Conservation (phyloP, 805 yeast genomes). For the Starmerella stigmatis region DNA sequence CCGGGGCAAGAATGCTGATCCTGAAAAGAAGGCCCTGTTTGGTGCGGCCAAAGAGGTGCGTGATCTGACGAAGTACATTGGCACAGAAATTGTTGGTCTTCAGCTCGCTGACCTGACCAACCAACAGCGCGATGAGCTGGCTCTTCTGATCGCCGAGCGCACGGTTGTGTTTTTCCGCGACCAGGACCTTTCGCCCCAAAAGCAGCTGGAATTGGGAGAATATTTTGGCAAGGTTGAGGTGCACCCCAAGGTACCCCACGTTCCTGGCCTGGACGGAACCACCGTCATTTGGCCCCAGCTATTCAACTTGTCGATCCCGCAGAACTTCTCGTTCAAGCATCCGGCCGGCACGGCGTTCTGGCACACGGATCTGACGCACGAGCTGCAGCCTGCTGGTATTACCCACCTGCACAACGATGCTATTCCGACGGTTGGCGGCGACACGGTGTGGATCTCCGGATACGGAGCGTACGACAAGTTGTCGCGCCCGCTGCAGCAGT, state of each 20-base stretch:
- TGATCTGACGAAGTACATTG: conserved; percentile 38
- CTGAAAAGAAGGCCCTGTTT: conserved; percentile 30
- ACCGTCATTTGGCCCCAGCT: conserved; percentile 30
- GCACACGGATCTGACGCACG: conserved; percentile 73
- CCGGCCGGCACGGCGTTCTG: conserved; percentile 33
- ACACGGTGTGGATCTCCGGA: conserved; percentile 46
- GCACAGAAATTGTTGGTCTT: conserved; percentile 42
- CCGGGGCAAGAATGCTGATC: conserved; percentile 16
- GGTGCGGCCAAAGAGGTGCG: conserved; percentile 37
- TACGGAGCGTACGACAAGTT: conserved; percentile 46
- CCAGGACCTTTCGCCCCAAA: conserved; percentile 37
- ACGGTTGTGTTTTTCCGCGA: conserved; percentile 44
- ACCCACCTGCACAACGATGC: conserved; percentile 59
- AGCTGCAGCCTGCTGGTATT: conserved; percentile 60
- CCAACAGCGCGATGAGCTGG: conserved; percentile 40
- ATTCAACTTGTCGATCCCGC: conserved; percentile 42
- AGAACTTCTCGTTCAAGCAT: conserved; percentile 27
- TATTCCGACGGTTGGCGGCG: conserved; percentile 46
- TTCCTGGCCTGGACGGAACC: conserved; percentile 39
- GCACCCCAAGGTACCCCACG: conserved; percentile 29
- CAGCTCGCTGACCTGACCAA: conserved; percentile 37
- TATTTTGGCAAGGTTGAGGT: conserved; percentile 40
- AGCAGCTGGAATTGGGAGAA: conserved; percentile 38
- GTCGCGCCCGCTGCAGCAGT: conserved; percentile 39
- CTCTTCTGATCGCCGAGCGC: conserved; percentile 40